Evolutionary conservation across 148 eudicot species (phyloP).

Genomic region (Drosera capensis): DNA sequence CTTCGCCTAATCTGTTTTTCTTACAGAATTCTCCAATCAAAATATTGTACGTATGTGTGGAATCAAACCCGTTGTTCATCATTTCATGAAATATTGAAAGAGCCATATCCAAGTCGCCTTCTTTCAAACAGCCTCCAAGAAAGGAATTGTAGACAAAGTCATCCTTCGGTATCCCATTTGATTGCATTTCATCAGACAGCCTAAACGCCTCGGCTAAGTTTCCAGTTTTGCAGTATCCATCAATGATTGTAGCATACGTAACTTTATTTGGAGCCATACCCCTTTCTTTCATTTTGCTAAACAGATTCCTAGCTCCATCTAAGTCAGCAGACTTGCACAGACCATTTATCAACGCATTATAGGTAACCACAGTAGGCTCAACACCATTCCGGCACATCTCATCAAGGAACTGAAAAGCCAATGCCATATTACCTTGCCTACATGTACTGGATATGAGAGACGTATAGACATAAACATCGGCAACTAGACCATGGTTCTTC

Average conservation of each 20-base stretch:
- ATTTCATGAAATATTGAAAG: slow-evolving; percentile 42
- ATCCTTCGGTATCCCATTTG: slow-evolving; percentile 42
- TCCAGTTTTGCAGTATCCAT: slow-evolving; percentile 64
- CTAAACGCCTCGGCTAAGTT: slow-evolving; percentile 38
- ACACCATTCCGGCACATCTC: slow-evolving; percentile 56
- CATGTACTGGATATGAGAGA: slow-evolving; percentile 57
- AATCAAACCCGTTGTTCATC: slow-evolving; percentile 40
- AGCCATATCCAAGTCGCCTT: slow-evolving; percentile 49
- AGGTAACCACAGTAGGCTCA: slow-evolving; percentile 60
- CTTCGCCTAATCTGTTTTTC: slow-evolving; percentile 37
- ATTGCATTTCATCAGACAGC: slow-evolving; percentile 54
- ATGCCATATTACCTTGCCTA: slow-evolving; percentile 40
- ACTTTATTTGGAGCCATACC: slow-evolving; percentile 41
- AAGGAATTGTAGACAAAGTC: slow-evolving; percentile 52
- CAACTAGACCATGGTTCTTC: slow-evolving; percentile 33
- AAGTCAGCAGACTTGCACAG: slow-evolving; percentile 52
- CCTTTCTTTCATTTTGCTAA: slow-evolving; percentile 27
- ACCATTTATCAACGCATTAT: slow-evolving; percentile 62
- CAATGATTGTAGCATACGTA: slow-evolving; percentile 65
- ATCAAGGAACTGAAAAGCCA: slow-evolving; percentile 39
- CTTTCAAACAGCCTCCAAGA: slow-evolving; percentile 51
- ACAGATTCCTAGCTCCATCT: slow-evolving; percentile 41
- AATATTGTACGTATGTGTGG: slow-evolving; percentile 48
- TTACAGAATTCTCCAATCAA: slow-evolving; percentile 63
- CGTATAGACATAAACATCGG: slow-evolving; percentile 66